These are phyloP conservation scores for Paraconiothyrium sp. DNA, from an alignment of 2,329 filamentous ascomycete species.

Conservation along the genomic window DNA sequence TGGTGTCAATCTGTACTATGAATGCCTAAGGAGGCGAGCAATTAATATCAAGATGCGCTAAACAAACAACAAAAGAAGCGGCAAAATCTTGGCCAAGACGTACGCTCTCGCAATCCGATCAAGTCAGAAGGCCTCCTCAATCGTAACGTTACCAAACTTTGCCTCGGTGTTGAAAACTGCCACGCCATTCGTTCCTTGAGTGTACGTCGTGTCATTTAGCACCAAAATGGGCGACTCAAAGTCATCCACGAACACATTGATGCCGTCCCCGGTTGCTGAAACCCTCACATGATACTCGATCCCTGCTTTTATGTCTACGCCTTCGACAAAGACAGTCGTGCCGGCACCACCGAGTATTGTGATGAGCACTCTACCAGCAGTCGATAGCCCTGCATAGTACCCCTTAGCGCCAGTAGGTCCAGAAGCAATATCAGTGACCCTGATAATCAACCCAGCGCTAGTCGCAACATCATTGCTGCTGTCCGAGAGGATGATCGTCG, in stretches of 20 bases:
- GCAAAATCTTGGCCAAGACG: not conserved
- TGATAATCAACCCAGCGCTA: constrained; percentile 12
- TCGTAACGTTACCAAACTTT: constrained; percentile 15
- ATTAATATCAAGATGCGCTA: not conserved
- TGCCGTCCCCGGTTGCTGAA: constrained; percentile 4
- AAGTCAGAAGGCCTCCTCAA: not conserved
- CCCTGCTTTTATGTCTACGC: not conserved
- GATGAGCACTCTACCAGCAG: constrained; percentile 4
- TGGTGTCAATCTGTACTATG: no score
- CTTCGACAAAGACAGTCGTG: not conserved
- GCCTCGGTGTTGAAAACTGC: constrained; percentile 4
- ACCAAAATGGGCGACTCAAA: constrained; percentile 5
- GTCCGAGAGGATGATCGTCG: not conserved
- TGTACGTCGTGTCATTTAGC: constrained; percentile 1
- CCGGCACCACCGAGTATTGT: not conserved
- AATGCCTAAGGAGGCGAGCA: not conserved
- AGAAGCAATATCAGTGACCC: not conserved
- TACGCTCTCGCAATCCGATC: not conserved
- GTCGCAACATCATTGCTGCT: not conserved
- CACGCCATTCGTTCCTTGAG: constrained; percentile 13
- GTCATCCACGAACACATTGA: constrained; percentile 13
- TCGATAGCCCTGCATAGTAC: constrained; percentile 15
- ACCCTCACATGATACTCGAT: constrained; percentile 12
- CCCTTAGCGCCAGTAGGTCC: constrained; percentile 1
- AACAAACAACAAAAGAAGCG: not conserved